Conservation (phyloP, 768 basidiomycete species). For the Mycena epipterygia region DNA sequence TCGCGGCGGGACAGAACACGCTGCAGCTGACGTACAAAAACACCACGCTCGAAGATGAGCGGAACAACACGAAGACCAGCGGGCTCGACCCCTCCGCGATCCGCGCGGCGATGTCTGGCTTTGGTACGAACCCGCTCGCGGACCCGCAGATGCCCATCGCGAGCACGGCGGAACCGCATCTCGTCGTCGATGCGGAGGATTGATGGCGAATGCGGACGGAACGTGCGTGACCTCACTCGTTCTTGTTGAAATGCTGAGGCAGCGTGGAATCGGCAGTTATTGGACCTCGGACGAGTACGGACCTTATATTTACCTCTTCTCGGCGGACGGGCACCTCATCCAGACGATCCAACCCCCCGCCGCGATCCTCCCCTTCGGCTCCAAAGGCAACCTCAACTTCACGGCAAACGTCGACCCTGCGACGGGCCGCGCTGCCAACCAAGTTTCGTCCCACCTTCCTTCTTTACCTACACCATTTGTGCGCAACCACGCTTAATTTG, state of each 20-base stretch:
- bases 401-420: conserved; percentile 61
- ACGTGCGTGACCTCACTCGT: conserved; percentile 51
- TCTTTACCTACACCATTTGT: too few relatives aligned
- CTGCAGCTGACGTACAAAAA: conserved; percentile 63
- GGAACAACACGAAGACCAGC: conserved; percentile 59
- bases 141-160: conserved; percentile 65
- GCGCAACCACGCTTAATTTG: conserved; percentile 1
- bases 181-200: conserved; percentile 70
- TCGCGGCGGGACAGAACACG: conserved; percentile 64
- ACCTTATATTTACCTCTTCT: conserved; percentile 72
- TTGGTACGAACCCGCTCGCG: conserved; percentile 45
- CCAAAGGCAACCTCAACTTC: conserved; percentile 63
- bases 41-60: conserved; percentile 65
- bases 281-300: conserved; percentile 82
- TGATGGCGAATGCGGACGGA: conserved; percentile 71
- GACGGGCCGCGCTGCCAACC: conserved; percentile 69
- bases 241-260: neutral
- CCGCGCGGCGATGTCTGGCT: conserved; percentile 53
- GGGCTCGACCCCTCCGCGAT: conserved; percentile 69
- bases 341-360: conserved; percentile 70
- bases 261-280: conserved; percentile 52
- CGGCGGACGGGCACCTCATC: conserved; percentile 60
- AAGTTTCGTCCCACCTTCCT: conserved; percentile 53
- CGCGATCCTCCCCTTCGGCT: conserved; percentile 65
- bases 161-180: conserved; percentile 55